Base-by-base conservation (phyloP, 768 basidiomycete genomes). In the Tricholoma terreum region DNA sequence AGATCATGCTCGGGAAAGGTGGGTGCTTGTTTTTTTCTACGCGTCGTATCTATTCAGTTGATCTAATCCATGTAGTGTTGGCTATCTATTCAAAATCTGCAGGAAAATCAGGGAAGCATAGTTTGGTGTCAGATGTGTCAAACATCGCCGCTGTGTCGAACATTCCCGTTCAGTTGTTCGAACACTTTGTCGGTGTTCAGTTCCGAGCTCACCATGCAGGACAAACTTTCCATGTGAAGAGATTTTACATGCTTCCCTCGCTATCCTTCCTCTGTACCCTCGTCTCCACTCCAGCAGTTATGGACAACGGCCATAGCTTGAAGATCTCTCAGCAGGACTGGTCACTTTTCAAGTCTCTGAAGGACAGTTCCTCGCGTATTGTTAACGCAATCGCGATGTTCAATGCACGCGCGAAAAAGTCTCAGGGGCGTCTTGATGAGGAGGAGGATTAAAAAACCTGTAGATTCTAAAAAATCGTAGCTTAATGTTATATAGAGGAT, bases 61-160 rank as follows among this genome's bases (percentile, higher is more conserved):
- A 27, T 45, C n/a, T 17, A 10, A 24, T 19, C n/a, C 17, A 19
- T 46, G 10, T 19, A 58, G 58, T 58, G 5, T 1, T 58, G 21
- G 43, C 54, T 31, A 27, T 58, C 3, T 58, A 58, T 49, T 17
- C 53, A 7, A 58, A 58, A 42, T 19, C 43, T 8, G 54, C 52
- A 15, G 58, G 54, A 7, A 43, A 55, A 43, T 31, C 21, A 21
- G 24, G 22, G 14, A 15, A 33, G 38, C 58, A 58, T 22, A 21
- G 15, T 34, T 34, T 21, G 4, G 30, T 55, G 3, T 21, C 58
- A 8, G 50, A 58, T 12, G 31, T 45, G 9, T 54, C 50, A 21
- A 59, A 49, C 30, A 59, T 67, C 27, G 17, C 54, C 6, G 54
- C 62, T 7, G 42, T 59, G 6, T 63, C 61, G 9, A 61, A 63